Evolutionary conservation across 2,329 filamentous ascomycete genomes (phyloP).

Genomic region (Fusarium caatingaense): DNA sequence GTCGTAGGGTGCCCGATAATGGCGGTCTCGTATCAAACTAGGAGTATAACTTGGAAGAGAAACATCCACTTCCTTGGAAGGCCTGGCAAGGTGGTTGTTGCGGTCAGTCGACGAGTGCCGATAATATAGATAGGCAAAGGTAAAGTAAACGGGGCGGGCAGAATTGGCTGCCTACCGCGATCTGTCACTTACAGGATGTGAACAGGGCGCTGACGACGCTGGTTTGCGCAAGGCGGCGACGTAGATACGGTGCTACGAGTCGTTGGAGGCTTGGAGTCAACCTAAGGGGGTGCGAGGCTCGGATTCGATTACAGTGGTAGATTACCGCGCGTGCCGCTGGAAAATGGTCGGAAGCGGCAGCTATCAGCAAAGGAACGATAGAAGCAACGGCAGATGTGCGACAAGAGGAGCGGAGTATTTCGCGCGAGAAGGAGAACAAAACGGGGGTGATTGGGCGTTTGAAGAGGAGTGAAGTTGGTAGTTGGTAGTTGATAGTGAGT

Average conservation of each 20-base stretch:
- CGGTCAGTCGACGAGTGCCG: constrained; percentile 41
- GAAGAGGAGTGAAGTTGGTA: constrained; percentile 47
- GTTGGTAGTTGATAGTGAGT: constrained; percentile 43
- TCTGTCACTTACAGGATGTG: constrained; percentile 12
- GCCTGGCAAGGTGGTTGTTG: constrained; percentile 21
- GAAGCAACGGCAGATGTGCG: neutral
- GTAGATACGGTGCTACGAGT: constrained; percentile 34
- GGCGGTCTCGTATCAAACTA: constrained; percentile 32
- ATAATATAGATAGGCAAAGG: constrained; percentile 40
- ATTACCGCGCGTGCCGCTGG: constrained; percentile 50
- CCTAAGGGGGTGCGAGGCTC: constrained; percentile 32
- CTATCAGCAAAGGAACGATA: constrained; percentile 1
- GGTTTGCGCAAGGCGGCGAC: constrained; percentile 32
- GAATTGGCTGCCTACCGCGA: constrained; percentile 26
- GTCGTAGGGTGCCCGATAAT: constrained; percentile 18
- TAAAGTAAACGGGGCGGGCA: constrained; percentile 12
- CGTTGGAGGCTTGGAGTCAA: constrained; percentile 34
- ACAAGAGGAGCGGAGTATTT: constrained; percentile 27
- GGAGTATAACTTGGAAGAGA: constrained; percentile 13
- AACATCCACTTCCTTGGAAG: constrained; percentile 27
- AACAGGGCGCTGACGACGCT: constrained; percentile 35
- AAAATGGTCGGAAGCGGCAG: constrained; percentile 37
- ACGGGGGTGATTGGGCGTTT: constrained; percentile 40
- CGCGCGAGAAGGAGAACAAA: constrained; percentile 34
- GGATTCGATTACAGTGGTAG: neutral